phyloP scores from a whole-genome alignment of 2,329 filamentous ascomycete genomes.

The Pyricularia sp. region DNA sequence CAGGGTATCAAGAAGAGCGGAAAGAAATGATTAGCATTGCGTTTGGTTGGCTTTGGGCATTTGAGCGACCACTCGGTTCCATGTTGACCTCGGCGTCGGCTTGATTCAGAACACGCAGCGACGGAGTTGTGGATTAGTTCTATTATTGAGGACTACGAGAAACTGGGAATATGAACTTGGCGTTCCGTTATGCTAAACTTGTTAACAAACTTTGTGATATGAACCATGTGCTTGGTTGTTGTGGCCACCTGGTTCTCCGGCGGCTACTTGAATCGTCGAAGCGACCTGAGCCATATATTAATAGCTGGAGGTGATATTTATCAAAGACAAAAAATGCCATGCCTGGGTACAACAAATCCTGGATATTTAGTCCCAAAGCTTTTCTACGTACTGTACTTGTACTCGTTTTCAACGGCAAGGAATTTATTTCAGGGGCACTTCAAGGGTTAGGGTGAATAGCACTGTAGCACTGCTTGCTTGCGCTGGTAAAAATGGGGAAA shows the following conservation, averaged over 20 bases:
- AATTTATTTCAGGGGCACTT: neutral
- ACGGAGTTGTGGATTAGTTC: constrained; percentile 3
- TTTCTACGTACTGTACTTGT: no score
- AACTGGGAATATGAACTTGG: neutral
- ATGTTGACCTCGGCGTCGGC: neutral
- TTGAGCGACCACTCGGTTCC: neutral
- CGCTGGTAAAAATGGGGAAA: neutral
- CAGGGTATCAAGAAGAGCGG: constrained; percentile 98
- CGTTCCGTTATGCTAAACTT: neutral
- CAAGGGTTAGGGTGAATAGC: neutral
- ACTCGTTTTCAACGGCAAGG: neutral
- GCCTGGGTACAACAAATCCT: no score
- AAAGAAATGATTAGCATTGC: constrained; percentile 62
- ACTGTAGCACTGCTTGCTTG: no score
- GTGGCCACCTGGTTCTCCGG: neutral
- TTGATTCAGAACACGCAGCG: constrained; percentile 1
- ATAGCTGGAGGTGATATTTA: no score
- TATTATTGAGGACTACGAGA: neutral
- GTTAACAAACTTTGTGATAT: neutral
- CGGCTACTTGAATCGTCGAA: neutral
- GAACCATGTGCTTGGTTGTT: neutral
- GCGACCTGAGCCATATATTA: neutral
- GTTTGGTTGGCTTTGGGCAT: neutral
- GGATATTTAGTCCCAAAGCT: neutral
- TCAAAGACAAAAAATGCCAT: no score